These are phyloP conservation scores for Talaromyces trachyspermus DNA, from an alignment of 495 filamentous ascomycete species.

Conservation along the genomic window DNA sequence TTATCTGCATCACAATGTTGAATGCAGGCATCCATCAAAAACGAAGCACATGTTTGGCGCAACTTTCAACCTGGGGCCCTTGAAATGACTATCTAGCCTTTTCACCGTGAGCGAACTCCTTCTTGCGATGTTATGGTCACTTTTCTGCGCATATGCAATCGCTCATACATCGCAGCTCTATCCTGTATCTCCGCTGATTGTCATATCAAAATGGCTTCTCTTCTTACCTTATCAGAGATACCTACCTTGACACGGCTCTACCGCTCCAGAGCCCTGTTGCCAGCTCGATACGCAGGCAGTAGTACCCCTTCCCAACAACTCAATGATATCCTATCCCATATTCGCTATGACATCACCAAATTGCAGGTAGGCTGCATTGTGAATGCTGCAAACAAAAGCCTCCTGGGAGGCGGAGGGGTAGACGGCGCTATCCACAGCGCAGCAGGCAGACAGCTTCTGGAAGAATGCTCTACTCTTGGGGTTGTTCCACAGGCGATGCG, in stretches of 20 bases:
- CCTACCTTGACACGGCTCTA: slow-evolving; percentile 62
- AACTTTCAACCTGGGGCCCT: too few species aligned
- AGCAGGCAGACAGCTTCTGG: slow-evolving; percentile 61
- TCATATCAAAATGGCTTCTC: slow-evolving; percentile 14
- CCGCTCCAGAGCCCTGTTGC: slow-evolving; percentile 24
- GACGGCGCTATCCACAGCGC: slow-evolving; percentile 81
- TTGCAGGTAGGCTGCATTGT: slow-evolving; percentile 79
- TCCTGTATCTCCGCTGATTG: too few species aligned
- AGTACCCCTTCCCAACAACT: slow-evolving; percentile 41
- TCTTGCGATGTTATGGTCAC: too few species aligned
- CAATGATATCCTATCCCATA: slow-evolving; percentile 65
- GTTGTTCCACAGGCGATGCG: slow-evolving; percentile 71
- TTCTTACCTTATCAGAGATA: slow-evolving; percentile 44
- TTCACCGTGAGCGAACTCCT: too few species aligned
- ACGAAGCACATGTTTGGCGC: too few species aligned
- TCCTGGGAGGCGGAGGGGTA: slow-evolving; percentile 82
- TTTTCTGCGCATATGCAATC: too few species aligned
- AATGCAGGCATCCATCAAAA: too few species aligned
- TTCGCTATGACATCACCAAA: slow-evolving; percentile 77
- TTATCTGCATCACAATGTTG: too few species aligned
- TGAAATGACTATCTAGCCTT: too few species aligned
- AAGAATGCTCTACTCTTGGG: slow-evolving; percentile 62
- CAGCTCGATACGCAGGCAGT: slow-evolving; percentile 16
- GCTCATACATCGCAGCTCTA: too few species aligned
- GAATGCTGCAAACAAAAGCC: slow-evolving; percentile 78